These are phyloP conservation scores for Malassezia sympodialis DNA, from an alignment of 1,284 basidiomycete genomes.

Conservation along the genomic window DNA sequence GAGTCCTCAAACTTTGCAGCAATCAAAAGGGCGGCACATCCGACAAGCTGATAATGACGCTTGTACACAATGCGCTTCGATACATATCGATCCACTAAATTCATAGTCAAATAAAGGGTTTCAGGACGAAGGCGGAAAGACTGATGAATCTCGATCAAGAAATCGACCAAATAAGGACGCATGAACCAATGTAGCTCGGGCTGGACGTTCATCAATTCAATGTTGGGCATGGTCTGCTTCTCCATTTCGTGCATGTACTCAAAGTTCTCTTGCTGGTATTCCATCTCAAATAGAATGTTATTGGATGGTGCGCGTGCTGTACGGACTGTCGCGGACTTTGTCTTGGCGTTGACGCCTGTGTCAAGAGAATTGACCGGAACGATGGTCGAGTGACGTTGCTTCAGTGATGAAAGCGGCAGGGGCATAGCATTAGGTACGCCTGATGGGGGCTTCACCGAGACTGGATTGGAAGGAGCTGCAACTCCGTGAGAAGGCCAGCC, in stretches of 20 bases:
- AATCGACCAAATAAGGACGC: slow-evolving; percentile 98
- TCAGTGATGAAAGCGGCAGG: background rate
- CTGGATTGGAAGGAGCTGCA: background rate
- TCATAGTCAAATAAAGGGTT: slow-evolving; percentile 93
- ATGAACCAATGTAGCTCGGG: slow-evolving; percentile 78
- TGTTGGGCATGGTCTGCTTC: slow-evolving; percentile 73
- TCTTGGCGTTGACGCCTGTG: background rate
- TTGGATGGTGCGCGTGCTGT: slow-evolving; percentile 19
- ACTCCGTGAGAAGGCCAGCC: slow-evolving; percentile 9
- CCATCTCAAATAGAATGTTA: slow-evolving; percentile 59
- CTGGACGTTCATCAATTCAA: slow-evolving; percentile 94
- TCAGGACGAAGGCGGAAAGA: slow-evolving; percentile 80
- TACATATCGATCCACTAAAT: slow-evolving; percentile 98
- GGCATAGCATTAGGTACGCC: background rate
- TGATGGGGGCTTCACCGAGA: background rate
- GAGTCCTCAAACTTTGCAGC: slow-evolving; percentile 99
- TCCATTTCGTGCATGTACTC: slow-evolving; percentile 95
- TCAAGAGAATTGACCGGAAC: background rate
- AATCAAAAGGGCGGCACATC: slow-evolving; percentile 95
- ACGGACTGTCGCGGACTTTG: slow-evolving; percentile 9
- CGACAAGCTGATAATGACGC: slow-evolving; percentile 98
- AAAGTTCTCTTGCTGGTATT: slow-evolving; percentile 85
- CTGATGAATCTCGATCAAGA: slow-evolving; percentile 95
- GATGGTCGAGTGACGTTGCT: slow-evolving; percentile 7
- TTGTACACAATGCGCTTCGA: slow-evolving; percentile 96